Base-by-base conservation (phyloP, 805 yeast genomes). In the Cyberlindnera misumaiensis region DNA sequence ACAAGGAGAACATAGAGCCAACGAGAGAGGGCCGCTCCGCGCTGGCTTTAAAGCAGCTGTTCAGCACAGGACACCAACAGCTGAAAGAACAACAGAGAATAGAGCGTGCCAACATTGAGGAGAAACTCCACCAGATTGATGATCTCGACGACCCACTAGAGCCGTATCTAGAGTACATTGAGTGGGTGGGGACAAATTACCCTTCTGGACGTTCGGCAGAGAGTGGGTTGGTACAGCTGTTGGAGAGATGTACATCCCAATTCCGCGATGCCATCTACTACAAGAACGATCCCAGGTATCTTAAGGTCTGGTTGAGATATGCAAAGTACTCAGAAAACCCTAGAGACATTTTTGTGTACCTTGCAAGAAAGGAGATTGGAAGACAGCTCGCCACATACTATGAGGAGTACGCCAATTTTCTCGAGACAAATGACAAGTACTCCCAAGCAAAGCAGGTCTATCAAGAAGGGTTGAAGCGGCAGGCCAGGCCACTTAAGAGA, bases 71-170 rank as follows among this genome's bases (percentile, higher is more conserved):
- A 34, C 49, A 39, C 5, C 42, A 38, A 14, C 58, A 49, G 35
- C 56, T 66, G 31, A 56, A 53, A 26, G 41, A 51, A 30, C 38
- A 46, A 38, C 47, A 51, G 53, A 25, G 41, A 26, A 47, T 55
- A 8, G 68, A 75, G 47, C 55, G 80, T 33, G 56, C 61, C 10
- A 52, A 55, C 28, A 70, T 72, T 45, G 94, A 84, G 52, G 49
- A 52, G 3, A 60, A 56, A n/a, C 52, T 88, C 11, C 53, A 55
- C 9, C 64, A 65, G 2, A 45, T 76, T 7, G 81, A 76, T 4
- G 86, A 79, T 12, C 56, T 77, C 30, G 96, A 88, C 60, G 96
- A 89, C 56, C 96, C 96, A 0, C 56, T 88, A 16, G 86, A 83
- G 44, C 74, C 78, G 1, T 87, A 72, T 57, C 45, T 86, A n/a